A percentile compares a stretch with the other conserved stretches of the same genome.
These are phyloP conservation scores for Cryptococcus maquisensis DNA, from an alignment of 1,284 basidiomycete genomes.

Conservation along the genomic window DNA sequence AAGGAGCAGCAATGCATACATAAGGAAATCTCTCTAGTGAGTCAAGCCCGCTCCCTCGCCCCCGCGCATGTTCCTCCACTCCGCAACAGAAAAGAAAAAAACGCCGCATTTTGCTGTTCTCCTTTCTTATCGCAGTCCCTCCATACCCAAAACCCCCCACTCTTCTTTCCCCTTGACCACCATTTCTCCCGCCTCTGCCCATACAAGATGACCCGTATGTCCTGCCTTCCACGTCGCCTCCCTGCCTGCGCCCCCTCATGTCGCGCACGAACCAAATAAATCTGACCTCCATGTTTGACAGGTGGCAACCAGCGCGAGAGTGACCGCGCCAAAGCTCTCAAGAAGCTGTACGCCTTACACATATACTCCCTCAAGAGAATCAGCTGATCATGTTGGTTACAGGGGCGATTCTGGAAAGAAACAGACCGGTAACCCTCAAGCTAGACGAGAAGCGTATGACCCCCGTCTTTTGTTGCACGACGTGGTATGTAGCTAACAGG, in stretches of 20 bases:
- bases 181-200: not conserved
- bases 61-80: too few species aligned
- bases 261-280: not conserved
- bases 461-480: not conserved
- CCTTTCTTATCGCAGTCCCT: slow-evolving; percentile 32
- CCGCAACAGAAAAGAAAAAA: too few species aligned
- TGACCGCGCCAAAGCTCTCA: slow-evolving; percentile 12
- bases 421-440: slow-evolving; percentile 11
- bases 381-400: not conserved
- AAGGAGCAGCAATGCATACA: too few species aligned
- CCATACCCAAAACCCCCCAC: not conserved
- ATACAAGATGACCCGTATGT: slow-evolving; percentile 7
- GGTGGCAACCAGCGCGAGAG: slow-evolving; percentile 17
- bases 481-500: not conserved
- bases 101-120: slow-evolving; percentile 21
- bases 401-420: slow-evolving; percentile 14
- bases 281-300: not conserved
- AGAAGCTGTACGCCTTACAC: slow-evolving; percentile 4
- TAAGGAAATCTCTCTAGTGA: too few species aligned
- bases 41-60: too few species aligned
- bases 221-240: not conserved
- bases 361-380: not conserved
- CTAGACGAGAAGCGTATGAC: slow-evolving; percentile 17
- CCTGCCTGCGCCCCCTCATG: not conserved
- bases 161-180: not conserved